Conservation (phyloP, 306 rosid species). For the Oemleria cerasiformis region DNA sequence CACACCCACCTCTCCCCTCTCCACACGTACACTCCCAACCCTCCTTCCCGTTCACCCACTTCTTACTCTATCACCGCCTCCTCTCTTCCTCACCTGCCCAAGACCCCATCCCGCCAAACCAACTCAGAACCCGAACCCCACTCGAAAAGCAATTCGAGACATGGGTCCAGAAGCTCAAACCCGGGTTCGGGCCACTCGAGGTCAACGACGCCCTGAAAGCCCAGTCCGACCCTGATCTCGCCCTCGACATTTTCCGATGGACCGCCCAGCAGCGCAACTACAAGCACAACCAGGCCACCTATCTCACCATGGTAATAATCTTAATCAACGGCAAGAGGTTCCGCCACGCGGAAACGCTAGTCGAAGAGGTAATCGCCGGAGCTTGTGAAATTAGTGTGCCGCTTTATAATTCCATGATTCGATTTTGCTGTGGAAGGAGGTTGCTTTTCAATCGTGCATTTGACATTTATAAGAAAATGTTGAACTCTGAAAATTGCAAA, state of each 20-base stretch:
- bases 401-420: constrained; percentile 63
- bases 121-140: constrained; percentile 55
- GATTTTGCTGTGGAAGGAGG: constrained; percentile 62
- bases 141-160: constrained; percentile 72
- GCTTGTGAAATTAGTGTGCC: constrained; percentile 70
- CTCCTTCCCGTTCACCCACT: neutral
- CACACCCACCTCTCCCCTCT: constrained; percentile 10
- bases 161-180: constrained; percentile 79
- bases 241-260: constrained; percentile 94
- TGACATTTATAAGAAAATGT: constrained; percentile 82
- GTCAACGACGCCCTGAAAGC: constrained; percentile 58
- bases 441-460: constrained; percentile 66
- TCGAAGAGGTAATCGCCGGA: constrained; percentile 85
- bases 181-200: constrained; percentile 70
- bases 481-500: constrained; percentile 47
- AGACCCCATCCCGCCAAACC: constrained; percentile 20
- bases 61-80: constrained; percentile 13
- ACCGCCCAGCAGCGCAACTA: constrained; percentile 82
- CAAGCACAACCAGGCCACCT: constrained; percentile 60
- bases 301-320: constrained; percentile 60
- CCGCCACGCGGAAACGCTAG: constrained; percentile 65
- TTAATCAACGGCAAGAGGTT: constrained; percentile 49
- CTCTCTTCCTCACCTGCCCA: constrained; percentile 22
- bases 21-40: neutral
- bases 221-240: constrained; percentile 84